Base-by-base conservation (phyloP, 805 yeast genomes). In the Kodamaea laetipori region DNA sequence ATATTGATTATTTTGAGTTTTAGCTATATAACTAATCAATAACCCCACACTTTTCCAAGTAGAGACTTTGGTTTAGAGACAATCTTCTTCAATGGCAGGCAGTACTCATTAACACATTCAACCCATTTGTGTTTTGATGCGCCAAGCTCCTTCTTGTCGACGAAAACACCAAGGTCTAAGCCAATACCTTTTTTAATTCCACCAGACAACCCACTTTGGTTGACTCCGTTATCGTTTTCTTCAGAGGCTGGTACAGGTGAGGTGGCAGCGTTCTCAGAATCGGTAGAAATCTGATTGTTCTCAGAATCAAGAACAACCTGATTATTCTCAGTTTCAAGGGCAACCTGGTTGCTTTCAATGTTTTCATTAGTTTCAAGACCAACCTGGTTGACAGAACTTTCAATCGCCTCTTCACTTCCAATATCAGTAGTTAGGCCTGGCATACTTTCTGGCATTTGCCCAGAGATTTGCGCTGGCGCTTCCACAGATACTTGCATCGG, bases 101-200 rank as follows among this genome's bases (percentile, higher is more conserved):
- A 40, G 27, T 33, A 40, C 8, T 33, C 43, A 17, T 40, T 40
- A 25, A 40, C 36, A 21, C 43, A 40, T 25, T 40, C 43, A 10
- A 25, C 25, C 26, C 30, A 40, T 18, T 24, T 32, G 32, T 27
- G 31, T 16, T 40, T 40, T 6, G 12, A 16, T 15, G 26, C 23
- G 16, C 34, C 26, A 18, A 32, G 24, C 18, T 32, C 32, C 32
- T 40, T 32, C 27, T 35, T 26, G 25, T 40, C 43, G 8, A 23
- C 31, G 19, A 32, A 40, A 5, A 33, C 15, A 4, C 43, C 43
- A 28, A 40, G 12, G 18, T 40, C 43, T 15, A 40, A 17, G 3
- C 43, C 43, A 33, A 40, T 35, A 3, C 43, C 43, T 16, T 40
- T 40, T 21, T 26, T 40, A 12, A 16, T 27, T 24, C 34, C 16